phyloP scores from a whole-genome alignment of 345 rosid species.

The Alliaria petiolata region DNA sequence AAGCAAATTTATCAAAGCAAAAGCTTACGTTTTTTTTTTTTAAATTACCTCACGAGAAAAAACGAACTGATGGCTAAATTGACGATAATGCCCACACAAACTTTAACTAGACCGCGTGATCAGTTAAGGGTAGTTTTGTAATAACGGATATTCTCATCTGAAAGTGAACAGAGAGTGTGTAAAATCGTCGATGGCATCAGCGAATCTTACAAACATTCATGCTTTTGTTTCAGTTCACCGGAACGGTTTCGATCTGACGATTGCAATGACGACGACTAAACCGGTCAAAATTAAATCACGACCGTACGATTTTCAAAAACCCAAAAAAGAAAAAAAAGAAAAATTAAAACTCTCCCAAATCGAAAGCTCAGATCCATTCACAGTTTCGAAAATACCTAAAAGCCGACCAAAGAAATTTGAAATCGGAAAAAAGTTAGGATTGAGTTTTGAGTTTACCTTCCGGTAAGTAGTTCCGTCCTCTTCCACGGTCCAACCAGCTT shows the following conservation, averaged over 20 bases:
- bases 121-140: background rate
- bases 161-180: slow-evolving; percentile 22
- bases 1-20: background rate
- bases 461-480: slow-evolving; percentile 96
- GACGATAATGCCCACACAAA: slow-evolving; percentile 6
- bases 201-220: slow-evolving; percentile 34
- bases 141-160: background rate
- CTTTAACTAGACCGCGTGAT: background rate
- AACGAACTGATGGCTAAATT: background rate
- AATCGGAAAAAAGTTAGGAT: background rate
- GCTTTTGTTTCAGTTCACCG: slow-evolving; percentile 25
- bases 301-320: slow-evolving; percentile 14
- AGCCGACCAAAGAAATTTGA: background rate
- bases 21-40: background rate
- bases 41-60: background rate
- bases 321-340: too few species aligned
- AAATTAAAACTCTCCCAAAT: background rate
- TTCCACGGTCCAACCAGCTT: slow-evolving; percentile 98
- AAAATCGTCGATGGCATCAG: slow-evolving; percentile 23
- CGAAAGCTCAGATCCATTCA: slow-evolving; percentile 27
- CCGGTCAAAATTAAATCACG: slow-evolving; percentile 13
- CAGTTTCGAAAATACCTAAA: background rate
- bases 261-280: slow-evolving; percentile 1
- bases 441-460: slow-evolving; percentile 46
- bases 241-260: slow-evolving; percentile 29